Conservation (phyloP, 257 asterid species). For the Pogostemon cablin region DNA sequence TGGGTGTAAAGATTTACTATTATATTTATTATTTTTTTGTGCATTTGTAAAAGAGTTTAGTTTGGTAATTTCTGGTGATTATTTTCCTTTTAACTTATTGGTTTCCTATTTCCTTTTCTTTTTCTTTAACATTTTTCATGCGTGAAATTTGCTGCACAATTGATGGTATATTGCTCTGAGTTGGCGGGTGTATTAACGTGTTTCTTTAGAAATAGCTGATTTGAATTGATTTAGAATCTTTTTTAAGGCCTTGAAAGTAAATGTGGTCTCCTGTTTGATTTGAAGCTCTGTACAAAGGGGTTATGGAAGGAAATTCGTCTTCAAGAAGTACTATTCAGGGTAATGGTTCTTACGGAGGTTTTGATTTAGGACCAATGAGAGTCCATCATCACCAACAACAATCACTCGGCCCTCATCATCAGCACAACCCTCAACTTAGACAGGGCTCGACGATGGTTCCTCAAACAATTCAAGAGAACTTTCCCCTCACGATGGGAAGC, state of each 20-base stretch:
- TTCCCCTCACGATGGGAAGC: constrained; percentile 59
- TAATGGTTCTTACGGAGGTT: constrained; percentile 48
- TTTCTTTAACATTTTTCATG: no score
- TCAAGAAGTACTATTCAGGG: constrained; percentile 54
- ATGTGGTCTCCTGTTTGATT: constrained; percentile 32
- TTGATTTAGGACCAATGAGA: constrained; percentile 52
- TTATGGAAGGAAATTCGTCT: constrained; percentile 55
- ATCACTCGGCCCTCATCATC: constrained; percentile 38
- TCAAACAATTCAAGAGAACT: constrained; percentile 49
- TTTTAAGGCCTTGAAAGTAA: background rate
- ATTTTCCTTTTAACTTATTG: no score
- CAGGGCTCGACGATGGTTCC: constrained; percentile 47
- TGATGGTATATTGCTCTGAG: no score
- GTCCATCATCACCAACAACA: constrained; percentile 55
- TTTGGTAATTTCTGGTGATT: no score
- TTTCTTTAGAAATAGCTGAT: no score
- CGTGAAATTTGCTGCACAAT: no score
- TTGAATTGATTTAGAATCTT: no score
- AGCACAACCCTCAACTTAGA: constrained; percentile 38
- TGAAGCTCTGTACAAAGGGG: background rate
- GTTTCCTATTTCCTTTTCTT: no score
- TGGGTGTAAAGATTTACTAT: no score
- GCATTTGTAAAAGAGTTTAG: no score
- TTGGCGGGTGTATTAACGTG: no score
- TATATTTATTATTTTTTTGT: no score